phyloP scores from a whole-genome alignment of 352 stramenopile species.

The Sclerospora graminicola region DNA sequence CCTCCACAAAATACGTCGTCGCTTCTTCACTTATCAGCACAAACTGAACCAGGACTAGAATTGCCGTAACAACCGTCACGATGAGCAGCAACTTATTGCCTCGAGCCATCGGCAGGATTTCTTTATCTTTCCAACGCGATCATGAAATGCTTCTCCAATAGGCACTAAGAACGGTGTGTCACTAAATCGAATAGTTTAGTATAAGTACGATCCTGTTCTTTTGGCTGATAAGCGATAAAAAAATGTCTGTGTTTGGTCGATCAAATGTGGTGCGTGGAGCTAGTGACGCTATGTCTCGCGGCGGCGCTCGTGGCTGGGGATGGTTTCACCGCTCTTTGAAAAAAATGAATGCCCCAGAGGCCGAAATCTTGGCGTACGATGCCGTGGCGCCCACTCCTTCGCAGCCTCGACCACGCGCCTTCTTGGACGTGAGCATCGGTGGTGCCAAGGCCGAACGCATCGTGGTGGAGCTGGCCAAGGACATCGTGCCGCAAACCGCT shows the following conservation, averaged over 20 bases:
- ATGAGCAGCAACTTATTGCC: conserved; percentile 28
- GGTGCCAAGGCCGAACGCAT: conserved; percentile 64
- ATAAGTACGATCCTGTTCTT: conserved; percentile 16
- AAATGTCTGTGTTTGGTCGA: conserved; percentile 53
- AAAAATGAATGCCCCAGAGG: conserved; percentile 74
- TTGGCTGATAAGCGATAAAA: conserved; percentile 17
- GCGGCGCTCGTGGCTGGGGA: conserved; percentile 57
- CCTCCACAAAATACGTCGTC: conserved; percentile 17
- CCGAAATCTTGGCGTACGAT: conserved; percentile 51
- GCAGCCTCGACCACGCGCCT: conserved; percentile 52
- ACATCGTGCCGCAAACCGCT: conserved; percentile 68
- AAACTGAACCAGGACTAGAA: conserved; percentile 43
- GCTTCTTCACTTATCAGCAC: conserved; percentile 34
- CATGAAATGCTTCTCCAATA: conserved; percentile 1
- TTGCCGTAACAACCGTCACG: conserved; percentile 21
- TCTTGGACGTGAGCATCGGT: conserved; percentile 78
- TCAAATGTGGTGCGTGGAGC: conserved; percentile 47
- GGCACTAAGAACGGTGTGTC: conserved; percentile 1
- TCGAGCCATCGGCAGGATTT: conserved; percentile 17
- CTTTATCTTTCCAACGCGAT: not conserved
- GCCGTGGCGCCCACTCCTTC: conserved; percentile 41
- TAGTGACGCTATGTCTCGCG: conserved; percentile 42
- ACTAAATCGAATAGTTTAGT: conserved; percentile 1
- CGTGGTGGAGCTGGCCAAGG: conserved; percentile 73
- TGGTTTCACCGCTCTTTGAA: conserved; percentile 78